Evolutionary conservation across 163 green algal genomes (phyloP), one percentile per base, ranked within the genome.

Genomic region (Smithsoniella earleae): DNA sequence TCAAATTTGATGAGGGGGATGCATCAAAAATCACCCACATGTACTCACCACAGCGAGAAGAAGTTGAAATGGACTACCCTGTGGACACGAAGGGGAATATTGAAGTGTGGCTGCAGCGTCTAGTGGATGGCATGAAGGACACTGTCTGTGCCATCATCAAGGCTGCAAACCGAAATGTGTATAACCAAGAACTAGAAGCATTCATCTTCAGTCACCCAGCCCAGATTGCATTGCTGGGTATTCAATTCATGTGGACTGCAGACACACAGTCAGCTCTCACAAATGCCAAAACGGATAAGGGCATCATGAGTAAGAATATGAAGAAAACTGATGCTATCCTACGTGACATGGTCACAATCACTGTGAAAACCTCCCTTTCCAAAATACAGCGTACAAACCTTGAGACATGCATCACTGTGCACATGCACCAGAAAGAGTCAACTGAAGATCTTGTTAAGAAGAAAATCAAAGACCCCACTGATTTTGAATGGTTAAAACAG

Each of bases 401-500:
- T 75, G 92, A 97, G 85, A 97, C 92, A 1, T 95, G 90, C 86
- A 91, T 97, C 74, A 97, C 92, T 8, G 87, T 96, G 72, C 87
- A 96, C 84, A 95, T 97, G 85, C 90, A 97, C 82, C 92, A 97
- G 82, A 94, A 95, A 78, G 92, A 96, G 80, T 88, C 84, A 2
- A 87, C 84, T 40, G 89, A 96, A 80, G 89, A 96, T 46, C 82
- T 97, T 33, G 75, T 96, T 28, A 85, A 86, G 79, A 91, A 91
- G 69, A 92, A 92, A 77, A 82, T 96, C 46, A 80, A 77, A 20
- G 87, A 93, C 78, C 88, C 89, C 20, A 89, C 82, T 1, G 89
- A 96, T 81, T 97, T 97, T 85, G 91, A 96, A 80, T 97, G 92
- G 92, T 82, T 94, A 16, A 96, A 95, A 85, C 90, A 95, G 74